Percentiles rank a stretch among this genome's conserved stretches.
phyloP scores from a whole-genome alignment of 2,329 filamentous ascomycete genomes.

The Fusarium sterilihyphosum region DNA sequence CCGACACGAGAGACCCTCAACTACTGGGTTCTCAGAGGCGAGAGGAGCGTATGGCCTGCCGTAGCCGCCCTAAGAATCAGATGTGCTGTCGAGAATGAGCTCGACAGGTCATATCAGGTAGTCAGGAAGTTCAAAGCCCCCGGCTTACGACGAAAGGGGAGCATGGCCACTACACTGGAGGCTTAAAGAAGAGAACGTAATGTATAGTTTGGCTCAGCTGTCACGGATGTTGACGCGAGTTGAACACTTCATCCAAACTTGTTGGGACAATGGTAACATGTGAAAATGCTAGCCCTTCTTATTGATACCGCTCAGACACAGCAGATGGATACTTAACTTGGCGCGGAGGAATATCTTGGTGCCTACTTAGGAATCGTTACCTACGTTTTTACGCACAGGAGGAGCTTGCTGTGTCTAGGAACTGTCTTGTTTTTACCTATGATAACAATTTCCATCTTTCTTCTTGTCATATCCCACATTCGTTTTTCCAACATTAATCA shows the following conservation, averaged over 20 bases:
- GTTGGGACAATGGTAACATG: neutral
- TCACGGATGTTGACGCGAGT: slow-evolving; percentile 12
- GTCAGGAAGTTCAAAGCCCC: slow-evolving; percentile 72
- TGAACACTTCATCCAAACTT: slow-evolving; percentile 14
- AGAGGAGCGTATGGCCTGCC: slow-evolving; percentile 90
- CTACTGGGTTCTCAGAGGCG: slow-evolving; percentile 87
- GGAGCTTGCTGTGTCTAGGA: neutral
- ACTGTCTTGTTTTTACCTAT: neutral
- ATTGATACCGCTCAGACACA: neutral
- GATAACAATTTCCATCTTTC: neutral
- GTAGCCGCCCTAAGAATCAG: slow-evolving; percentile 83
- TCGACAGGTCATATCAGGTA: slow-evolving; percentile 86
- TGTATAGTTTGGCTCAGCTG: slow-evolving; percentile 12
- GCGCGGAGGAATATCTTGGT: neutral
- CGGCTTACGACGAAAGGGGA: slow-evolving; percentile 58
- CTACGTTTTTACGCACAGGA: neutral
- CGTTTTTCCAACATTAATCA: neutral
- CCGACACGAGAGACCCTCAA: slow-evolving; percentile 79
- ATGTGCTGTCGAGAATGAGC: slow-evolving; percentile 86
- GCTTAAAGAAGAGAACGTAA: slow-evolving; percentile 31
- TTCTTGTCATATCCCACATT: neutral
- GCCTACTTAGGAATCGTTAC: neutral
- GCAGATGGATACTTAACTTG: neutral
- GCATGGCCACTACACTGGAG: slow-evolving; percentile 47
- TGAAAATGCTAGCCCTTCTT: slow-evolving; percentile 2